Base-by-base conservation (phyloP, 768 basidiomycete genomes). In the Coprinellus micaceus region DNA sequence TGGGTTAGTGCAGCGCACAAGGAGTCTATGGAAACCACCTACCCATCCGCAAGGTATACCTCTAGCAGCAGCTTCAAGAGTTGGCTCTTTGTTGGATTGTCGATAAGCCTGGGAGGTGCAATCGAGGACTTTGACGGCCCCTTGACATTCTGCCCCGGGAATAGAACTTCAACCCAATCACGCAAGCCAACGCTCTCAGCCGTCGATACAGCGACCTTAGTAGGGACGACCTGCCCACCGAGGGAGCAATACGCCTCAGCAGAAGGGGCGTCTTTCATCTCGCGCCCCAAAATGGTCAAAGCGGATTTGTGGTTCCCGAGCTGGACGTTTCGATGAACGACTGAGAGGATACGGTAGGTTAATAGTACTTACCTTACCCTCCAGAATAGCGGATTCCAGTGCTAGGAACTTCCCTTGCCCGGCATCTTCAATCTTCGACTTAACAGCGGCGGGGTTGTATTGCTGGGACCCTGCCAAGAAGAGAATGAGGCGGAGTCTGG, bases 181-280 rank as follows among this genome's bases (percentile, higher is more conserved):
- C 77, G 81, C 63, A 85, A 71, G 12, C 71, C 71, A 47, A 62
- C 65, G 19, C 75, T 81, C 64, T 76, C 79, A 22, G 79, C 83
- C 37, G 85, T 74, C 0, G 71, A 53, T 33, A 77, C 74, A 0
- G 84, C 85, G 0, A 79, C 70, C 59, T 81, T 85, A 1, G 77
- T 72, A 0, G 88, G 78, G 3, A 97, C 73, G 22, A 96, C 80
- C 21, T 83, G 81, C 4, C 94, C 92, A 17, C 85, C 86, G 29
- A 88, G 82, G 1, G 87, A 81, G 63, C 94, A 96, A 69, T 94
- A 97, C 4, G 85, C 80, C 66, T 96, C 92, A 0, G 94, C 91
- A 2, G 91, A 89, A 0, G 81, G 73, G 0, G 82, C 75, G 66
- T 98, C 95, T 50, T 80, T 79, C 10, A 97, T 71, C 36, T 82